Percentiles rank a stretch among this genome's conserved stretches.
phyloP scores from a whole-genome alignment of 2,329 filamentous ascomycete genomes.

The Beauveria sp. region DNA sequence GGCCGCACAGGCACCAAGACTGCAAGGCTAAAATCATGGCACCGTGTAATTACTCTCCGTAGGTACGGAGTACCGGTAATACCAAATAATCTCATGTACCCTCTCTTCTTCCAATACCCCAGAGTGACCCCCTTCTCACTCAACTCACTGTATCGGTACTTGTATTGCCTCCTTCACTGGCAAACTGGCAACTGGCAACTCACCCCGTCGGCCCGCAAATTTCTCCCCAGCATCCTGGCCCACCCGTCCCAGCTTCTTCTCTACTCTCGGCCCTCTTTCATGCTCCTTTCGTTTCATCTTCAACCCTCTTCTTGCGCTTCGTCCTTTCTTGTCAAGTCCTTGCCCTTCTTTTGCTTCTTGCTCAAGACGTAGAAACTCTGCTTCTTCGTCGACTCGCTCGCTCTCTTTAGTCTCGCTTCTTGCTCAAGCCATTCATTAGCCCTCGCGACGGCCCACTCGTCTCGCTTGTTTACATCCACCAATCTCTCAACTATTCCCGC shows the following conservation, averaged over 20 bases:
- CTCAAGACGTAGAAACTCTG: background rate
- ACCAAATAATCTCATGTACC: background rate
- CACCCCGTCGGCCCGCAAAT: background rate
- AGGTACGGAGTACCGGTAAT: background rate
- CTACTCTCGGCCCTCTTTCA: background rate
- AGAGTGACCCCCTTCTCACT: background rate
- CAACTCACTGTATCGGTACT: background rate
- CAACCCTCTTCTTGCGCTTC: background rate
- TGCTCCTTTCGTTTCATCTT: slow-evolving; percentile 5
- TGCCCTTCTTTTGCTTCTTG: background rate
- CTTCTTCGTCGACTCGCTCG: background rate
- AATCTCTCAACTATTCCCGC: background rate
- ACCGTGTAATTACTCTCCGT: background rate
- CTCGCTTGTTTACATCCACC: background rate
- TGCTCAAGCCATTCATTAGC: background rate
- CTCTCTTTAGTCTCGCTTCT: background rate
- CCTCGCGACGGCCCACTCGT: background rate
- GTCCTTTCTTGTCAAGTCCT: background rate
- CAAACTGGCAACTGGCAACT: background rate
- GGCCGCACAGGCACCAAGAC: background rate
- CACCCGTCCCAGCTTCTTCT: background rate
- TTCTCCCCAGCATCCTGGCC: background rate
- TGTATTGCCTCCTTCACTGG: background rate
- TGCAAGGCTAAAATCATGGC: background rate
- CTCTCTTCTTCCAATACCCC: background rate